A percentile compares a stretch with the other conserved stretches of the same genome.
Evolutionary conservation across 106 monocot genomes (phyloP).

Genomic region (Posidonia australis): DNA sequence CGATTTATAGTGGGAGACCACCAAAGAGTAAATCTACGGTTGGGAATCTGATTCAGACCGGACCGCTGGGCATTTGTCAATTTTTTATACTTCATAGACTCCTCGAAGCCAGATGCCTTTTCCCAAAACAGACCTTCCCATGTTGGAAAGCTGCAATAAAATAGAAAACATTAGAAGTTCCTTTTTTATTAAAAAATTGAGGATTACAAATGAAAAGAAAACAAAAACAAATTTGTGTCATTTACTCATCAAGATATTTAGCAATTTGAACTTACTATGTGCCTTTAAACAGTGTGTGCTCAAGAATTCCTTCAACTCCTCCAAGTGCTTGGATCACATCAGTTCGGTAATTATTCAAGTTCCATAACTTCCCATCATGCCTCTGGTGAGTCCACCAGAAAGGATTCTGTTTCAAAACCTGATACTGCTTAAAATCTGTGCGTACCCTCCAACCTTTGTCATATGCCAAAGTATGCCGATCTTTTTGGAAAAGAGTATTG

Average conservation of each 20-base stretch:
- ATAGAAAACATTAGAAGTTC: conserved; percentile 1
- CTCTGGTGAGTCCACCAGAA: conserved; percentile 99
- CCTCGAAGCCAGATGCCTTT: conserved; percentile 99
- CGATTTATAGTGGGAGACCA: conserved; percentile 99
- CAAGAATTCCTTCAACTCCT: conserved; percentile 97
- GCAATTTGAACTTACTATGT: conserved; percentile 69
- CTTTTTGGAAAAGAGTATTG: conserved; percentile 99
- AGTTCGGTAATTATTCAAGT: conserved; percentile 95
- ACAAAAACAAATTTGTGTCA: too few relatives aligned
- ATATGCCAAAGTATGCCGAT: conserved; percentile 95
- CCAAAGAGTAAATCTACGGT: conserved; percentile 96
- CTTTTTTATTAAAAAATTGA: too few relatives aligned
- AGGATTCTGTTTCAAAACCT: conserved; percentile 97
- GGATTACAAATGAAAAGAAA: not conserved
- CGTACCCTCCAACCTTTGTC: conserved; percentile 99
- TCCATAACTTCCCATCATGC: conserved; percentile 99
- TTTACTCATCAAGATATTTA: not conserved
- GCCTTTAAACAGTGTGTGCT: conserved; percentile 96
- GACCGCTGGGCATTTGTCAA: conserved; percentile 95
- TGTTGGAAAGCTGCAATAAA: conserved; percentile 69
- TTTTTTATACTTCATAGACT: conserved; percentile 99
- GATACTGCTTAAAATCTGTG: conserved; percentile 99
- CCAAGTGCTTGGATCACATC: conserved; percentile 99
- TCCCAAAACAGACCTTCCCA: conserved; percentile 99
- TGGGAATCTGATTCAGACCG: conserved; percentile 97